Evolutionary conservation across 148 eudicot species (phyloP).

Genomic region (Persicaria maculosa): DNA sequence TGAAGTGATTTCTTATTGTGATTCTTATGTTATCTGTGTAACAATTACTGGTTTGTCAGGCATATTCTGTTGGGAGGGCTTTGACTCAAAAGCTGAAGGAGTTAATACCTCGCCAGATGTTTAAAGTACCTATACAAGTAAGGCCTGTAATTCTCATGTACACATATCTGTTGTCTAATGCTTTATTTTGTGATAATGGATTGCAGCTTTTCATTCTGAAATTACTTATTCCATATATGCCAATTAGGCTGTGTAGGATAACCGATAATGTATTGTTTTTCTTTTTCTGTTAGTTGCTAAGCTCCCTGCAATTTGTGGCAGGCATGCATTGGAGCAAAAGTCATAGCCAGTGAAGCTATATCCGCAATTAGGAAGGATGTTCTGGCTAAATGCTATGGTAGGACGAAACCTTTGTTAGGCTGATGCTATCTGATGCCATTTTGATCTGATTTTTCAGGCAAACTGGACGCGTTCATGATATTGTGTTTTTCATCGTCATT

Average conservation of each 20-base stretch:
- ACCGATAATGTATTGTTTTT: neutral
- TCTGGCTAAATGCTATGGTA: constrained; percentile 95
- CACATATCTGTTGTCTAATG: neutral
- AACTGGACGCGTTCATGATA: neutral
- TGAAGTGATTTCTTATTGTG: neutral
- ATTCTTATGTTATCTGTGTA: neutral
- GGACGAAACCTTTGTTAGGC: constrained; percentile 11
- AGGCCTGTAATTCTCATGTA: constrained; percentile 10
- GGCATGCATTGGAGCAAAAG: constrained; percentile 96
- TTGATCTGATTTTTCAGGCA: neutral
- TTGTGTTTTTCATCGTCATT: neutral
- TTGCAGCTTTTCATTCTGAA: neutral
- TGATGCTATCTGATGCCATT: neutral
- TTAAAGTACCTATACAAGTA: constrained; percentile 98
- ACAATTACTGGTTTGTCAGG: constrained; percentile 28
- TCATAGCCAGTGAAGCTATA: constrained; percentile 93
- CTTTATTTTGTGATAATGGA: neutral
- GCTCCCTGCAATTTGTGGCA: constrained; percentile 22
- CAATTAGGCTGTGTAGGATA: neutral
- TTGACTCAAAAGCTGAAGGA: constrained; percentile 94
- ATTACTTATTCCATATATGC: neutral
- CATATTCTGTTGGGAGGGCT: constrained; percentile 91
- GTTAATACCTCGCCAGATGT: constrained; percentile 97
- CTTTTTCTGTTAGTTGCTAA: constrained; percentile 3
- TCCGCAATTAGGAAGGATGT: constrained; percentile 96